Conservation (phyloP, 2,329 filamentous ascomycete genomes). For the Ilyonectria destructans region DNA sequence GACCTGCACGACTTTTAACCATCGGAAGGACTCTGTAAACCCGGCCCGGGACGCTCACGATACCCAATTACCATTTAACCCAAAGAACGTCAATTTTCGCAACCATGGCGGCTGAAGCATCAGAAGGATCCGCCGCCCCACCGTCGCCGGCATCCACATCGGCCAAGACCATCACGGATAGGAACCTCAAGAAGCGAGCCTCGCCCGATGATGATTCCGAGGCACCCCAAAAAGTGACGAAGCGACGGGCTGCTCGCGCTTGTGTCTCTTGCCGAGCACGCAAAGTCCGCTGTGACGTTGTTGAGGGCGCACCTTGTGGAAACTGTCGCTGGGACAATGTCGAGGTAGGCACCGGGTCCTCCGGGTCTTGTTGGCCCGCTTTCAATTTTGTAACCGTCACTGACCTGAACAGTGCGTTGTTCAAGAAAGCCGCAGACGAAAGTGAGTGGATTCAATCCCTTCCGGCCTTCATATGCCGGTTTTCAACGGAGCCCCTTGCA, state of each 20-base stretch:
- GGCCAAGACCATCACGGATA: conserved; percentile 47
- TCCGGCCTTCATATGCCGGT: conserved; percentile 31
- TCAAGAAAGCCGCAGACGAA: conserved; percentile 87
- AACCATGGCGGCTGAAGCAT: conserved; percentile 44
- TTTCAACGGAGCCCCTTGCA: conserved; percentile 17
- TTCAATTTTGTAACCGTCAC: conserved; percentile 34
- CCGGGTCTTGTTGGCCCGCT: conserved; percentile 29
- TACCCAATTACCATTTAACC: conserved; percentile 3
- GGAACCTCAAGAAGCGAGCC: conserved; percentile 55
- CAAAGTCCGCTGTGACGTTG: conserved; percentile 95
- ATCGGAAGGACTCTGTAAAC: neutral
- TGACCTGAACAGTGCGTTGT: conserved; percentile 71
- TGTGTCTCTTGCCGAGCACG: conserved; percentile 91
- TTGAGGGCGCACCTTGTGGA: conserved; percentile 88
- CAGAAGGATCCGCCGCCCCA: conserved; percentile 47
- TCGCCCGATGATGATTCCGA: conserved; percentile 51
- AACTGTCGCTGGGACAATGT: conserved; percentile 89
- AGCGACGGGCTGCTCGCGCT: conserved; percentile 91
- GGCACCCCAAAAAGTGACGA: conserved; percentile 69
- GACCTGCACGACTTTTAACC: neutral
- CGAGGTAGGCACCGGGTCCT: conserved; percentile 60
- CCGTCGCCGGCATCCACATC: conserved; percentile 51
- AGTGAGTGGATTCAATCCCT: conserved; percentile 71
- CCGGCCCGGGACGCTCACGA: neutral
- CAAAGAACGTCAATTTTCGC: conserved; percentile 16